phyloP scores from a whole-genome alignment of 1,139 yeast species.

The Debaryomyces fabryi region DNA sequence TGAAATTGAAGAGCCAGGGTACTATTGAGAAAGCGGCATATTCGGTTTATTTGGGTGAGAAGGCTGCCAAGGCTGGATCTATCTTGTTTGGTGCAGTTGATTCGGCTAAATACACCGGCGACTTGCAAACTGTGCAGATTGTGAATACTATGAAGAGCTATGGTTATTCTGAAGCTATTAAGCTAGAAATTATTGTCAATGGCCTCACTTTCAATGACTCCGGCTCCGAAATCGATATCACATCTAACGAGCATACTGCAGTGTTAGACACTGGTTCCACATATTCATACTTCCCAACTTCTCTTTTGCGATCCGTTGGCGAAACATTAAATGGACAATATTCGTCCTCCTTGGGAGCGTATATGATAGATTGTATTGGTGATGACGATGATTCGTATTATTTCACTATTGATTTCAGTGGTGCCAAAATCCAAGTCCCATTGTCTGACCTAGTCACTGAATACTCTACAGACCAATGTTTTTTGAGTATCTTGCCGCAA shows the following conservation, averaged over 20 bases:
- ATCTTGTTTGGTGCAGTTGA: constrained; percentile 57
- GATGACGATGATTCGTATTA: constrained; percentile 19
- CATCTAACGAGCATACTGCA: constrained; percentile 28
- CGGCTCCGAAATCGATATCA: constrained; percentile 15
- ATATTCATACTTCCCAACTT: constrained; percentile 36
- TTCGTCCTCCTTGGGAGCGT: constrained; percentile 13
- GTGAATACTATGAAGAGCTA: constrained; percentile 22
- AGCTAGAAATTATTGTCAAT: constrained; percentile 31
- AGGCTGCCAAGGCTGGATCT: constrained; percentile 32
- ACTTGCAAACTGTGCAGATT: constrained; percentile 33
- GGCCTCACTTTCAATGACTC: constrained; percentile 19
- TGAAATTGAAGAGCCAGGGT: constrained; percentile 40
- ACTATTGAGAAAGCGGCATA: constrained; percentile 53
- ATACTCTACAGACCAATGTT: constrained; percentile 22
- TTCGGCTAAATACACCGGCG: constrained; percentile 47
- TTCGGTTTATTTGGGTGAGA: constrained; percentile 43
- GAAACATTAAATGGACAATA: constrained; percentile 30
- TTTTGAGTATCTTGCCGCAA: constrained; percentile 35
- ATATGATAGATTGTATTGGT: constrained; percentile 24
- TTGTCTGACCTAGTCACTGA: constrained; percentile 27
- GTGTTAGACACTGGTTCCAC: constrained; percentile 49
- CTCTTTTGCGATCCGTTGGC: constrained; percentile 31
- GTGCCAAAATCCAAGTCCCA: constrained; percentile 41
- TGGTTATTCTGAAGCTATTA: constrained; percentile 26
- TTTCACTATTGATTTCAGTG: constrained; percentile 42